Conservation (phyloP, 2,329 filamentous ascomycete genomes). For the Verticillium klebahnii region DNA sequence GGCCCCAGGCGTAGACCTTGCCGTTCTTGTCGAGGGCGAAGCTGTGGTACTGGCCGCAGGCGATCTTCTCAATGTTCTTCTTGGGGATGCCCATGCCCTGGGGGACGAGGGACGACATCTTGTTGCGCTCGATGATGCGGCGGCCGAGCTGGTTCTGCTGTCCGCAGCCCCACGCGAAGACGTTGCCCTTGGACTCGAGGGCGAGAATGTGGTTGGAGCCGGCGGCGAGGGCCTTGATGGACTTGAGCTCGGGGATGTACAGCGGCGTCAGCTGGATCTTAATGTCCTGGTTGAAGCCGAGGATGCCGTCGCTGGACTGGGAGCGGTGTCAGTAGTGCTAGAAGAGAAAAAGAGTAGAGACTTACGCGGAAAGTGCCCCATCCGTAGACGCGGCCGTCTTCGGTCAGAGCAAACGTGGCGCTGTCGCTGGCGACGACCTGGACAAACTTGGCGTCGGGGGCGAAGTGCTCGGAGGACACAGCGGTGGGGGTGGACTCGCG, state of each 20-base stretch:
- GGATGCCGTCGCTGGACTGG: slow-evolving; percentile 54
- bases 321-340: not conserved
- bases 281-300: slow-evolving; percentile 55
- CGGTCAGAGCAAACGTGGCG: slow-evolving; percentile 70
- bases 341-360: not conserved
- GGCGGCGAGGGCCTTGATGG: slow-evolving; percentile 58
- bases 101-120: slow-evolving; percentile 55
- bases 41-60: slow-evolving; percentile 72
- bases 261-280: slow-evolving; percentile 41
- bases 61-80: slow-evolving; percentile 63
- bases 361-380: slow-evolving; percentile 71
- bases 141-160: slow-evolving; percentile 63
- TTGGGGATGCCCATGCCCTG: slow-evolving; percentile 59
- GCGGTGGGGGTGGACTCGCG: slow-evolving; percentile 62
- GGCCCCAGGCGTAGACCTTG: slow-evolving; percentile 74
- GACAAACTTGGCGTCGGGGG: slow-evolving; percentile 54
- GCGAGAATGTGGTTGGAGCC: slow-evolving; percentile 70
- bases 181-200: slow-evolving; percentile 58
- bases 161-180: slow-evolving; percentile 68
- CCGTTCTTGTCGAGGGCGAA: slow-evolving; percentile 72
- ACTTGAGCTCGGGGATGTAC: slow-evolving; percentile 55
- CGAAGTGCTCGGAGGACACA: slow-evolving; percentile 55
- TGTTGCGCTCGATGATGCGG: slow-evolving; percentile 54
- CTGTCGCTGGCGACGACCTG: slow-evolving; percentile 71
- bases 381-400: slow-evolving; percentile 71